phyloP scores from a whole-genome alignment of 495 filamentous ascomycete species.

The Lasiosphaeria hispida region DNA sequence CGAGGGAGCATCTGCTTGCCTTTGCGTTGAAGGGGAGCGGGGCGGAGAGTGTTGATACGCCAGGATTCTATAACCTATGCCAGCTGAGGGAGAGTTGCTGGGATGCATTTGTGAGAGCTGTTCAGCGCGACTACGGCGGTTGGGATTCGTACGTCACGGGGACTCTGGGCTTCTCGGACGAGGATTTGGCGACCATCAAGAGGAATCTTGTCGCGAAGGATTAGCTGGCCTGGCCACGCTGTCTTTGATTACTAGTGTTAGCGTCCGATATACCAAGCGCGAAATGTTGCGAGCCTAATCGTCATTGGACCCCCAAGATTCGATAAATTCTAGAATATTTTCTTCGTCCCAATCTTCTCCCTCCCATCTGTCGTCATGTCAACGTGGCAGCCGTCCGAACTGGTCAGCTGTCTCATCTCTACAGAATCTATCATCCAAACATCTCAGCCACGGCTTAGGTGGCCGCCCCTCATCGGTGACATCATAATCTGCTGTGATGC shows the following conservation, averaged over 20 bases:
- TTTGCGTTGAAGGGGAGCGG: conserved; percentile 35
- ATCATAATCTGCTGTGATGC: not conserved
- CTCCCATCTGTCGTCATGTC: not conserved
- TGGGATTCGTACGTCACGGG: conserved; percentile 43
- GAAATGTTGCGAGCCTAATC: no score
- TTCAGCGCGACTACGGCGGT: conserved; percentile 39
- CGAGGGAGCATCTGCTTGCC: conserved; percentile 39
- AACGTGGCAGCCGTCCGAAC: not conserved
- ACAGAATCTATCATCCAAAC: not conserved
- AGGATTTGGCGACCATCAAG: conserved; percentile 42
- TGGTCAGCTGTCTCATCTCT: not conserved
- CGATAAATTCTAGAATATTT: no score
- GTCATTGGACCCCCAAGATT: no score
- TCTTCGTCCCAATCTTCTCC: no score
- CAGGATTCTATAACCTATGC: conserved; percentile 43
- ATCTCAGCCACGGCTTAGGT: not conserved
- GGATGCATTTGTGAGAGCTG: conserved; percentile 38
- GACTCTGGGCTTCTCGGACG: conserved; percentile 38
- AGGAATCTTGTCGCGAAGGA: conserved; percentile 31
- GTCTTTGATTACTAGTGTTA: no score
- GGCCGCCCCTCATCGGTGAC: conserved; percentile 1
- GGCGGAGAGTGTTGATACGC: conserved; percentile 28
- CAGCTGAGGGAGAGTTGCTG: conserved; percentile 35
- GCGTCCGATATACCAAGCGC: not conserved
- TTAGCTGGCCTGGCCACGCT: no score